Evolutionary conservation across 805 yeast genomes (phyloP).

Genomic region (Sugiyamaella qingdaonensis): DNA sequence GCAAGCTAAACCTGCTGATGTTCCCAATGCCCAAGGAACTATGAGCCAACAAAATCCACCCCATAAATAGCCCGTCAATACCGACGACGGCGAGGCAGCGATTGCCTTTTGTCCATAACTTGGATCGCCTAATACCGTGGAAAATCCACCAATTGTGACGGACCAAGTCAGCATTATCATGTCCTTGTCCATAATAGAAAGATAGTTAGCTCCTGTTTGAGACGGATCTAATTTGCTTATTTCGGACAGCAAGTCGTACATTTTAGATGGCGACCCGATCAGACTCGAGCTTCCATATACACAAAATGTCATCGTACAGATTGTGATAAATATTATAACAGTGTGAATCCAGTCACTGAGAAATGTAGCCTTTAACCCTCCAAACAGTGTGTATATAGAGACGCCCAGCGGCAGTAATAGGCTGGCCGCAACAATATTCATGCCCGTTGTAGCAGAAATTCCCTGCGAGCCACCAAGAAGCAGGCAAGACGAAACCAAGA

Average conservation of each 20-base stretch:
- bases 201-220: constrained; percentile 64
- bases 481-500: constrained; percentile 86
- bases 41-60: constrained; percentile 92
- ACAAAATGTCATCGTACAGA: constrained; percentile 74
- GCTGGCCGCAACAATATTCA: constrained; percentile 75
- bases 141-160: constrained; percentile 77
- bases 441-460: constrained; percentile 73
- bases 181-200: constrained; percentile 42
- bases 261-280: constrained; percentile 79
- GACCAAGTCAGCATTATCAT: constrained; percentile 53
- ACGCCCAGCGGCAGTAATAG: constrained; percentile 82
- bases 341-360: constrained; percentile 78
- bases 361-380: constrained; percentile 79
- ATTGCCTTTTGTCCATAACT: constrained; percentile 88
- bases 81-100: constrained; percentile 76
- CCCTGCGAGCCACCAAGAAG: constrained; percentile 88
- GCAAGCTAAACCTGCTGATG: constrained; percentile 82
- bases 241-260: constrained; percentile 66
- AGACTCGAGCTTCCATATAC: constrained; percentile 62
- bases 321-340: constrained; percentile 69
- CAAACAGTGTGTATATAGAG: constrained; percentile 65
- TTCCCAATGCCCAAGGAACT: constrained; percentile 76
- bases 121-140: constrained; percentile 82
- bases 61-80: constrained; percentile 77
- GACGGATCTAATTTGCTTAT: constrained; percentile 57